Conservation (phyloP, 2,329 filamentous ascomycete genomes). For the Cyphellophora attinorum region DNA sequence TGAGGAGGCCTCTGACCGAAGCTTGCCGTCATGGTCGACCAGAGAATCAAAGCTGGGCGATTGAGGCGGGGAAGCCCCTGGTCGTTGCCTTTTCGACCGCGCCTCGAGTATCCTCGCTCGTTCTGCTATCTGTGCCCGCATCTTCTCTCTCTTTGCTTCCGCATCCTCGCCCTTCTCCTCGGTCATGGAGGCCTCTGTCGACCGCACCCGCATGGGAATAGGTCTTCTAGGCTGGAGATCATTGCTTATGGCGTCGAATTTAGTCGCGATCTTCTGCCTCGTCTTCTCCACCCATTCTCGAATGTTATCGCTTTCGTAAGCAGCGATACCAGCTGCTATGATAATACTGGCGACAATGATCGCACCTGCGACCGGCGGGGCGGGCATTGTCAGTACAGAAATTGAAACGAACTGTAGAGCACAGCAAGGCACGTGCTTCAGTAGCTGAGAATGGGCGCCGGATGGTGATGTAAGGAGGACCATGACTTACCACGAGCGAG, state of each 20-base stretch:
- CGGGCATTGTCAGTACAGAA: constrained; percentile 14
- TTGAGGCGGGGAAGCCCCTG: constrained; percentile 8
- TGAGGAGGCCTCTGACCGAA: constrained; percentile 5
- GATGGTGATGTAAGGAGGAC: constrained; percentile 15
- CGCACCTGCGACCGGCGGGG: constrained; percentile 38
- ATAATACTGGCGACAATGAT: constrained; percentile 53
- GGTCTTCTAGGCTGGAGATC: constrained; percentile 43
- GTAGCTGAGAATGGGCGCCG: neutral
- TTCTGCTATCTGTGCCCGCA: constrained; percentile 35
- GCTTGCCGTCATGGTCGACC: constrained; percentile 33
- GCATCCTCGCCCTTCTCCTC: constrained; percentile 35
- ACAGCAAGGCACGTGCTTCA: neutral
- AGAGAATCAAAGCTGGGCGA: constrained; percentile 32
- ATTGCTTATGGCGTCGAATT: constrained; percentile 50
- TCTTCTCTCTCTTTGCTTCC: constrained; percentile 32
- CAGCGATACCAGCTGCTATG: constrained; percentile 52
- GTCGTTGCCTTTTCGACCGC: constrained; percentile 21
- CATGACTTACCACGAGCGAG: constrained; percentile 34
- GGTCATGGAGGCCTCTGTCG: constrained; percentile 37
- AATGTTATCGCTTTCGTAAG: constrained; percentile 55
- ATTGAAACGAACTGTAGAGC: constrained; percentile 3
- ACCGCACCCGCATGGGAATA: constrained; percentile 16
- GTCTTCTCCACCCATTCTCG: constrained; percentile 53
- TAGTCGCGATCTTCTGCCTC: constrained; percentile 50
- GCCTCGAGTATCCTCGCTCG: constrained; percentile 31